Base-by-base conservation (phyloP, 441 rosid genomes). In the Populus hybrid region DNA sequence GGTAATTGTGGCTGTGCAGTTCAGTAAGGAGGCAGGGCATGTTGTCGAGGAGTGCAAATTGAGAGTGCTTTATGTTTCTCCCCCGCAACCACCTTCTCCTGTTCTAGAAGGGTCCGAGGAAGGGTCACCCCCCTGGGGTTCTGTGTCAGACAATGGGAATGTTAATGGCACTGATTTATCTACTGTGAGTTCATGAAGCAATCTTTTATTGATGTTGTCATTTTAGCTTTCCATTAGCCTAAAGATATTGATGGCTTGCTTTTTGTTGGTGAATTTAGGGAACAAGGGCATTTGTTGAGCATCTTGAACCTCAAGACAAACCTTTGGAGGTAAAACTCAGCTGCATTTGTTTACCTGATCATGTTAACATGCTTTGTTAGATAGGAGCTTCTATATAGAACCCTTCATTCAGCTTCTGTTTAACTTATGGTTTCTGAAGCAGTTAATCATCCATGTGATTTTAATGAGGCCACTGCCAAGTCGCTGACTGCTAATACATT, bases 21-120 rank as follows among this genome's bases (percentile, higher is more conserved):
- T 92, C 79, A 88, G 87, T 73, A 90, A 92, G 83, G 97, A 89
- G 79, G 83, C 89, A 1, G 97, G 97, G 24, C 87, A 87, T 81
- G 78, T 78, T 64, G 92, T 92, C 21, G 94, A 92, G 83, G 94
- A 92, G 79, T 88, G 90, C 89, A 92, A 89, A 77, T 85, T 92
- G 88, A 88, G 82, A 78, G 93, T 90, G 83, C 21, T 90, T 71
- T 92, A 90, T 70, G 90, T 85, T 23, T 80, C 97, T 75, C 97
- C 96, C n/a, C 93, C 91, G 67, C 91, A 84, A 66, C 94, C 94
- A 0, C 91, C 94, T 73, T 90, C 97, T 73, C 94, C 94, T 66
- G 93, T 90, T 77, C 87, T 86, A 1, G 94, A 90, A 86, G 97
- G 90, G 12, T 88, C 97, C 0, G 97, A 92, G 79, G 94, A 92